Evolutionary conservation across 2,329 filamentous ascomycete species (phyloP).

Genomic region (Paraconiothyrium brasiliense): DNA sequence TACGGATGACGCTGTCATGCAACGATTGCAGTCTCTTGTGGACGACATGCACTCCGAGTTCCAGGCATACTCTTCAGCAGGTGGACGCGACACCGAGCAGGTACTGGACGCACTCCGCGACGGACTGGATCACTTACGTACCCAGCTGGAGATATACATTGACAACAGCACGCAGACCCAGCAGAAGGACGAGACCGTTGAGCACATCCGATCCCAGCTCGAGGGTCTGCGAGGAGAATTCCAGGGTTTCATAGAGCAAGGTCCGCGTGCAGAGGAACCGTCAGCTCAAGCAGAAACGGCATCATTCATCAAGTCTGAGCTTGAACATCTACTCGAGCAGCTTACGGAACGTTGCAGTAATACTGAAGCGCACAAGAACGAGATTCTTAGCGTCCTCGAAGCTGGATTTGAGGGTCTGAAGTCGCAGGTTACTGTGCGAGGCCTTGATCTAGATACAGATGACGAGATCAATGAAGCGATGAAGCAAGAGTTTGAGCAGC

Average conservation of each 20-base stretch:
- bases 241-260: conserved; percentile 60
- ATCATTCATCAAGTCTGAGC: conserved; percentile 63
- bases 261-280: conserved; percentile 53
- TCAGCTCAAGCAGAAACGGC: conserved; percentile 57
- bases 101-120: conserved; percentile 88
- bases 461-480: conserved; percentile 72
- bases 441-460: conserved; percentile 48
- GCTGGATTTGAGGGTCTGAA: conserved; percentile 54
- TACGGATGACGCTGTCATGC: conserved; percentile 67
- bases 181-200: conserved; percentile 80
- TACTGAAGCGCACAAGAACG: conserved; percentile 45
- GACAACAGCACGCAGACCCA: conserved; percentile 74
- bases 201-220: conserved; percentile 71
- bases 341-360: conserved; percentile 59
- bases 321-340: conserved; percentile 68
- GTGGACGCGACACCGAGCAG: conserved; percentile 85
- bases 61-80: conserved; percentile 82
- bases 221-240: conserved; percentile 71
- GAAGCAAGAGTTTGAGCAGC: conserved; percentile 81
- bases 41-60: conserved; percentile 71
- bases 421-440: conserved; percentile 49
- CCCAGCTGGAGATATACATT: conserved; percentile 83
- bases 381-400: conserved; percentile 51
- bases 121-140: conserved; percentile 80
- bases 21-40: conserved; percentile 67